Percentiles rank a stretch among this genome's conserved stretches.
Evolutionary conservation across 768 basidiomycete genomes (phyloP).

Genomic region (Pleurotus pulmonarius): DNA sequence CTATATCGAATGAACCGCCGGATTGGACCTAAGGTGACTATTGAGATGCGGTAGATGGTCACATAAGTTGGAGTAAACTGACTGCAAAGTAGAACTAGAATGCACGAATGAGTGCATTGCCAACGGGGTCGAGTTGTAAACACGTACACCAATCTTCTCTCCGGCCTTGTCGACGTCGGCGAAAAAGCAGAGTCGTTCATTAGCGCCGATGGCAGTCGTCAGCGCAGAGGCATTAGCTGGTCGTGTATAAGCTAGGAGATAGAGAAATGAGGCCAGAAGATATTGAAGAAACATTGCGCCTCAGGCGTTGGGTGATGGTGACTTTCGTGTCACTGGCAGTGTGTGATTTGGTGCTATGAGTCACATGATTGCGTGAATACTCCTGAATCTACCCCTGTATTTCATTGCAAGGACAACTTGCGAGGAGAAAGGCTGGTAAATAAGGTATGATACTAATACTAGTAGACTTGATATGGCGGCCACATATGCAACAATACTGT

Average conservation of each 20-base stretch:
- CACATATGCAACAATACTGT: too few species aligned
- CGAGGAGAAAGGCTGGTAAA: too few species aligned
- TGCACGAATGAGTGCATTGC: slow-evolving; percentile 9
- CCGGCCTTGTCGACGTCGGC: slow-evolving; percentile 95
- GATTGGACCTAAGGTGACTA: slow-evolving; percentile 73
- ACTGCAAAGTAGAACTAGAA: slow-evolving; percentile 96
- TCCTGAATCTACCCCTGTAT: too few species aligned
- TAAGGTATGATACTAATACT: too few species aligned
- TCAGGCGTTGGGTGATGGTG: background rate
- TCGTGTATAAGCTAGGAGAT: slow-evolving; percentile 31
- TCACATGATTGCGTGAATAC: too few species aligned
- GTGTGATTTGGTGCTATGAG: background rate
- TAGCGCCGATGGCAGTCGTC: slow-evolving; percentile 74
- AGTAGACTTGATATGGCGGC: too few species aligned
- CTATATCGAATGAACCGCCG: slow-evolving; percentile 94
- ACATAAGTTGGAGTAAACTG: slow-evolving; percentile 23
- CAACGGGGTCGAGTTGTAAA: background rate
- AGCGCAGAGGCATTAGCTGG: slow-evolving; percentile 57
- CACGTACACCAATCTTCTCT: slow-evolving; percentile 82
- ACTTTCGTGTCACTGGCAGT: background rate
- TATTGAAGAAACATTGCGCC: slow-evolving; percentile 24
- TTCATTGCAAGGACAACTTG: too few species aligned
- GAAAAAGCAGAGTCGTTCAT: slow-evolving; percentile 88
- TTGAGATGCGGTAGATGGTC: background rate
- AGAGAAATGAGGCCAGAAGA: slow-evolving; percentile 27